These are phyloP conservation scores for Neonectria hederae DNA, from an alignment of 2,329 filamentous ascomycete species.

Conservation along the genomic window DNA sequence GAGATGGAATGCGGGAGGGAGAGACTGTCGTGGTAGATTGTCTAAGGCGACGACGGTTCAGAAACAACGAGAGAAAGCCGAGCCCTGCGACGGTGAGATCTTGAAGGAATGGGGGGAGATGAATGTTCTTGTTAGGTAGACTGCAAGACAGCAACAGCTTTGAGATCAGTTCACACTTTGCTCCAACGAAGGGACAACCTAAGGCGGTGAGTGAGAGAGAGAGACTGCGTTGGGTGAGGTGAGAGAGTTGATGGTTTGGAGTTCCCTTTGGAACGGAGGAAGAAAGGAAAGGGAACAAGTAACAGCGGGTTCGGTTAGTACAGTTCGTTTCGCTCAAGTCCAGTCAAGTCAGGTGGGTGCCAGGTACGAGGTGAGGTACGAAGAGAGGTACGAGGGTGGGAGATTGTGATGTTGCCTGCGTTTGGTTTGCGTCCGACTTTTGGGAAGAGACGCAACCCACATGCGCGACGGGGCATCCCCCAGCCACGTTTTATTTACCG, in stretches of 20 bases:
- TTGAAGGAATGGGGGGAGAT: slow-evolving; percentile 13
- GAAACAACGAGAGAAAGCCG: slow-evolving; percentile 41
- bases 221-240: slow-evolving; percentile 29
- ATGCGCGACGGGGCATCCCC: slow-evolving; percentile 24
- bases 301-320: slow-evolving; percentile 3
- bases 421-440: slow-evolving; percentile 35
- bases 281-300: neutral
- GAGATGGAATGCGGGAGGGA: slow-evolving; percentile 37
- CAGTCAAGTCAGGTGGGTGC: slow-evolving; percentile 1
- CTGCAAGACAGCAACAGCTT: slow-evolving; percentile 23
- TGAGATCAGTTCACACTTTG: slow-evolving; percentile 38
- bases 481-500: slow-evolving; percentile 43
- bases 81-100: slow-evolving; percentile 39
- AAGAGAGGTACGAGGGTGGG: slow-evolving; percentile 39
- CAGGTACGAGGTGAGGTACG: slow-evolving; percentile 31
- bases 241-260: slow-evolving; percentile 3
- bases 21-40: slow-evolving; percentile 9
- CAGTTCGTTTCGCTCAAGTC: slow-evolving; percentile 3
- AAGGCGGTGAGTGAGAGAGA: slow-evolving; percentile 18
- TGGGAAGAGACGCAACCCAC: slow-evolving; percentile 24
- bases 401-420: slow-evolving; percentile 31
- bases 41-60: slow-evolving; percentile 33
- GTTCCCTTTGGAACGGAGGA: neutral
- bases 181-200: slow-evolving; percentile 36
- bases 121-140: slow-evolving; percentile 17